phyloP scores from a whole-genome alignment of 305 asterid genomes.

The Solanum hybrid region DNA sequence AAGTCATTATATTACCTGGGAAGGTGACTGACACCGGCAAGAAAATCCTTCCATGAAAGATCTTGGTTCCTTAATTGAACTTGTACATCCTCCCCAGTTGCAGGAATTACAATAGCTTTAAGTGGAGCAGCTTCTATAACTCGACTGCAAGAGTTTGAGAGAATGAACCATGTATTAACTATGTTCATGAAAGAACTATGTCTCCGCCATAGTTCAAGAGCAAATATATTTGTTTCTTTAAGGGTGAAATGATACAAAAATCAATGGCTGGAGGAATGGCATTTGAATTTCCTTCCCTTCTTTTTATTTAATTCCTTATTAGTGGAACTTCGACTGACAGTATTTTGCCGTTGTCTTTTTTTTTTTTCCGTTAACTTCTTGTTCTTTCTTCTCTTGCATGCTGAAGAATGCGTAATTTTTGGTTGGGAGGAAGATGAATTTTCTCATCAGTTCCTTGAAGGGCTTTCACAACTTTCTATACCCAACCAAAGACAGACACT shows the following conservation, averaged over 20 bases:
- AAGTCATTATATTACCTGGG: conserved; percentile 36
- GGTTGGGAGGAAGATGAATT: neutral
- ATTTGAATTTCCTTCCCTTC: neutral
- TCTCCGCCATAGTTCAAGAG: neutral
- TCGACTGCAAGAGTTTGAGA: conserved; percentile 43
- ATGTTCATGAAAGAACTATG: neutral
- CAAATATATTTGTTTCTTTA: neutral
- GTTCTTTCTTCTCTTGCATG: neutral
- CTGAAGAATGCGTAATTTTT: neutral
- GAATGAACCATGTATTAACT: neutral
- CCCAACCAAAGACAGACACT: neutral
- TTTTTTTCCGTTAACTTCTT: neutral
- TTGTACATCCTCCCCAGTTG: conserved; percentile 54
- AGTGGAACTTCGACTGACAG: neutral
- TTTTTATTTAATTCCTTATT: neutral
- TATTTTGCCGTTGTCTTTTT: neutral
- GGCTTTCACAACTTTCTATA: neutral
- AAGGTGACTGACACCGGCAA: conserved; percentile 36
- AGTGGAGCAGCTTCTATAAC: conserved; percentile 68
- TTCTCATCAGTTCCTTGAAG: neutral
- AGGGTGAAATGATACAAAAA: neutral
- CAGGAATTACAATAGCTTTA: conserved; percentile 66
- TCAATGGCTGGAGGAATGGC: neutral
- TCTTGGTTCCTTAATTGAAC: conserved; percentile 61
- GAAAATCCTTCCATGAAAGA: conserved; percentile 61